Evolutionary conservation across 305 asterid genomes (phyloP), one percentile per base, ranked within the genome.

Genomic region (Fraxinus sp.): DNA sequence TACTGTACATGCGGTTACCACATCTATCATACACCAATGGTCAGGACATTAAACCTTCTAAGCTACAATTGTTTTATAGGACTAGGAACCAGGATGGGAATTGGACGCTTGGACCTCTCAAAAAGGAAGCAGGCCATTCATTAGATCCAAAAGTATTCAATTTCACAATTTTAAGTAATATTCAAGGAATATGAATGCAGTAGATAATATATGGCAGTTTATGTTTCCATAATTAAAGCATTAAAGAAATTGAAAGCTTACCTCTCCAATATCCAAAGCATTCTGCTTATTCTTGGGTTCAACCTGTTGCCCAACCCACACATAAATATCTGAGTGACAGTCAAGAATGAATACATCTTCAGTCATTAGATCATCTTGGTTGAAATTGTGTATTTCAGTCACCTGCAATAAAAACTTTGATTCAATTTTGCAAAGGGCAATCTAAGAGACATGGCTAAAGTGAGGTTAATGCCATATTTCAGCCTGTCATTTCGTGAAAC

Each of bases 281-380:
- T 87, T 87, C 86, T 41, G 82, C 90, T 90, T 97, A 28, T 81
- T 89, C 88, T 92, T 91, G 33, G 89, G 59, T 37, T 93, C 97
- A 36, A 95, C 98, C 64, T 90, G 89, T 77, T 90, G 93, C 78
- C 99, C 99, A 3, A 97, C 92, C 99, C 99, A 97, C 77, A 97
- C 93, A 86, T 84, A 94, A 81, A 97, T 91, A 85, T 90, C 94
- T 18, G 93, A 89, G 82, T 86, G 90, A 87, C 98, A 95, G 86
- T 95, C 94, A 59, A 97, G 91, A 87, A 97, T 89, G 92, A 92
- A 93, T 74, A 93, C 82, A 79, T 97, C 99, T 89, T 97, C 99
- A 33, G 99, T 93, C 99, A 93, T 92, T 62, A 97, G 92, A 87
- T 97, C 99, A 86, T 95, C 98, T 88, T 97, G 99, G 89, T 86